phyloP scores from a whole-genome alignment of 768 basidiomycete genomes.

The Favolaschia claudopus region DNA sequence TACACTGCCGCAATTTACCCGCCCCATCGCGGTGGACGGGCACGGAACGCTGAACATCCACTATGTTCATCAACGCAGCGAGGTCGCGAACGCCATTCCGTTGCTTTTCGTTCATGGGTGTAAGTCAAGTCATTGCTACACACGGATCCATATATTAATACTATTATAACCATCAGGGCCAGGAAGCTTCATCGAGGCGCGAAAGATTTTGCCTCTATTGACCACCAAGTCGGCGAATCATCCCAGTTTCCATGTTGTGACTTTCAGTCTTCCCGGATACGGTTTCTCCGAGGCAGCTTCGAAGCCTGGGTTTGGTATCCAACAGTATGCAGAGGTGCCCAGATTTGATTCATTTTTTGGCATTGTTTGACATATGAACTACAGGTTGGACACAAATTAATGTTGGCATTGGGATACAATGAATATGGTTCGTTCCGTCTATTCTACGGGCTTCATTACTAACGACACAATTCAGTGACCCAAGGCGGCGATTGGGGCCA shows the following conservation, averaged over 20 bases:
- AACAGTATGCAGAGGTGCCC: conserved; percentile 62
- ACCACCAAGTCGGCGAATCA: conserved; percentile 46
- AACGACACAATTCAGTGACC: conserved; percentile 36
- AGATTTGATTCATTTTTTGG: not conserved
- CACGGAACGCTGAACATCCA: not conserved
- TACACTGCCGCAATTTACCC: not conserved
- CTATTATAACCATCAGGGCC: conserved; percentile 52
- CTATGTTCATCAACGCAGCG: not conserved
- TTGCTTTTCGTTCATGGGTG: conserved; percentile 8
- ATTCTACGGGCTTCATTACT: not conserved
- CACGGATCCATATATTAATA: no score
- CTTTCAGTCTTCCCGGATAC: conserved; percentile 63
- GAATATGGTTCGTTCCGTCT: conserved; percentile 49
- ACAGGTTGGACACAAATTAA: conserved; percentile 56
- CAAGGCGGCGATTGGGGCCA: conserved; percentile 60
- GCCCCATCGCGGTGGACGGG: not conserved
- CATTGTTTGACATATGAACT: not conserved
- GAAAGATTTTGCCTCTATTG: conserved; percentile 64
- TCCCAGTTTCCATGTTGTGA: conserved; percentile 70
- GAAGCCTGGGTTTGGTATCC: conserved; percentile 54
- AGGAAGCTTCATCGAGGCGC: conserved; percentile 63
- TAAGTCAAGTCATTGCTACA: no score
- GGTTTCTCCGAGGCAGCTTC: conserved; percentile 66
- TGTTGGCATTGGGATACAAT: conserved; percentile 55
- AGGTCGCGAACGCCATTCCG: not conserved